Evolutionary conservation across 2,329 filamentous ascomycete species (phyloP), one percentile per base, ranked within the genome.

Genomic region (Gremmenia infestans): DNA sequence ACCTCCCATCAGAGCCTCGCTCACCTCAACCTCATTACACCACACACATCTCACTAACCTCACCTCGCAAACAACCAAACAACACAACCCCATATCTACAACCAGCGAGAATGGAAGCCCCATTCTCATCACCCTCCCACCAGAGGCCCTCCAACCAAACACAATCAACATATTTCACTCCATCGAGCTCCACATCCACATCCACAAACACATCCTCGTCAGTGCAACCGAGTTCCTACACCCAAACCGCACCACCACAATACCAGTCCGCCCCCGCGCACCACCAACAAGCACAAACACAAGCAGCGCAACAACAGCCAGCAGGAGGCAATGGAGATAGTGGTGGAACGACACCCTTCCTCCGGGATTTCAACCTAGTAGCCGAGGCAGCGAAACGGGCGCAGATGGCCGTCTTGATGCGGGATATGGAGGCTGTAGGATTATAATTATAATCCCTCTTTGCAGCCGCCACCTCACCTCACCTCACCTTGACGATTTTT

Each of bases 351-450:
- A 76, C 78, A 9, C 78, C 78, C 4, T 91, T 91, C 69, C 79
- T 96, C 58, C 84, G 86, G 66, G 87, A 96, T 72, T 89, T 93
- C 68, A 93, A 82, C 56, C 81, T 97, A 32, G 81, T 97, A 43
- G 92, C 92, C 37, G 93, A 97, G 76, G 93, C 93, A 2, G 93
- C 91, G 45, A 96, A 96, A 74, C 81, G 92, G 43, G 93, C 93
- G 9, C 91, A 97, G 73, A 89, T 97, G 79, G 90, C 90, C 43
- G 85, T 91, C 67, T 77, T 97, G 70, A 88, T 92, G 79, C 81
- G 92, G 60, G 93, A 97, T 72, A 80, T 97, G 68, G 91, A 90
- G 67, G 82, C 60, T 15, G 58, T 67, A 35, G 65, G 62, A 7
- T 57, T 70, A 46, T 63, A 58, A 60, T 53, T 42, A 19, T 46